Conservation (phyloP, 768 basidiomycete species). For the Lactarius evosmus region DNA sequence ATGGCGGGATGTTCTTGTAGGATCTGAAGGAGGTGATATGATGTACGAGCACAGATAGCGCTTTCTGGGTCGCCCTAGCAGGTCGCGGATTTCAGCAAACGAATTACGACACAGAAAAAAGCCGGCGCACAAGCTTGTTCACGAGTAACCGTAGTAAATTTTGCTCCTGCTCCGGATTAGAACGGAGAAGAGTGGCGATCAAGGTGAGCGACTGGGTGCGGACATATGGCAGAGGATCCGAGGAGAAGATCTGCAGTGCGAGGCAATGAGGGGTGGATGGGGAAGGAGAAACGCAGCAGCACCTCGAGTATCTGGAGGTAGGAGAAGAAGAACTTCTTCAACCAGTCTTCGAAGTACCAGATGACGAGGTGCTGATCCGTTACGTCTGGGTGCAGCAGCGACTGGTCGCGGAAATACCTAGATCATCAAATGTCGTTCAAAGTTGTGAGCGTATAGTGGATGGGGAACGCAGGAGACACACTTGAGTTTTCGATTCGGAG, state of each 20-base stretch:
- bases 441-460: not conserved
- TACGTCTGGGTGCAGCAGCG: slow-evolving; percentile 55
- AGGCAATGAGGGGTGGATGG: not conserved
- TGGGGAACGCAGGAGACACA: slow-evolving; percentile 38
- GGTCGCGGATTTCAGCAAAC: slow-evolving; percentile 1
- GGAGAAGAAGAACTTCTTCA: slow-evolving; percentile 96
- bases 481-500: slow-evolving; percentile 82
- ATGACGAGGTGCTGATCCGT: slow-evolving; percentile 71
- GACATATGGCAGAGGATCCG: slow-evolving; percentile 85
- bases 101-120: not conserved
- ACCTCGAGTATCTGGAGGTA: slow-evolving; percentile 90
- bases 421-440: not conserved
- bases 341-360: slow-evolving; percentile 96
- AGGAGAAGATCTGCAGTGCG: slow-evolving; percentile 57
- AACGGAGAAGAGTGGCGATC: slow-evolving; percentile 74
- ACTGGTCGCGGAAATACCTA: slow-evolving; percentile 92
- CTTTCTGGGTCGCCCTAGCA: slow-evolving; percentile 84
- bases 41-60: slow-evolving; percentile 83
- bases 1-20: slow-evolving; percentile 90
- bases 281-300: slow-evolving; percentile 24
- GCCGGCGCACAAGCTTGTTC: slow-evolving; percentile 77
- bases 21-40: slow-evolving; percentile 84
- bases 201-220: slow-evolving; percentile 80
- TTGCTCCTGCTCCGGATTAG: slow-evolving; percentile 96
- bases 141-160: slow-evolving; percentile 89